Percentiles rank a stretch among this genome's conserved stretches.
These are phyloP conservation scores for Pyrenophora seminiperda DNA, from an alignment of 2,329 filamentous ascomycete genomes.

Conservation along the genomic window DNA sequence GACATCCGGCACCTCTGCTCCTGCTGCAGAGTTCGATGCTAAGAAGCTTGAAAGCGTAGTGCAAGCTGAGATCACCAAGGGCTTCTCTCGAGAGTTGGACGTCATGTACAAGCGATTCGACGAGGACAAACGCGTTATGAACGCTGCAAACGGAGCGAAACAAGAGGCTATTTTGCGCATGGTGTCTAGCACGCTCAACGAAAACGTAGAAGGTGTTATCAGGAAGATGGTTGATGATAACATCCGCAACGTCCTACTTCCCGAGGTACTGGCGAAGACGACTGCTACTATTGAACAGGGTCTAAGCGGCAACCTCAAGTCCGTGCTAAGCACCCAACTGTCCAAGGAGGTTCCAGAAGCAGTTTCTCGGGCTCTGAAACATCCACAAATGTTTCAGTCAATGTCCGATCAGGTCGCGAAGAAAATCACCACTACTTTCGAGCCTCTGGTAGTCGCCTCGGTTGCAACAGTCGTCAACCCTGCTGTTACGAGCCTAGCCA, in stretches of 20 bases:
- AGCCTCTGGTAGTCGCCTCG: conserved; percentile 68
- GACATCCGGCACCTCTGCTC: conserved; percentile 21
- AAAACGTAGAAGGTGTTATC: conserved; percentile 77
- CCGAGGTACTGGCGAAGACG: conserved; percentile 71
- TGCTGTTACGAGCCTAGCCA: conserved; percentile 69
- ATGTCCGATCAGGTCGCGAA: conserved; percentile 74
- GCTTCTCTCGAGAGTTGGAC: conserved; percentile 56
- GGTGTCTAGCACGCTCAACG: conserved; percentile 70
- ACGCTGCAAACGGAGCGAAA: conserved; percentile 66
- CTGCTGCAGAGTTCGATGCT: conserved; percentile 50
- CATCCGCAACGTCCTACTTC: conserved; percentile 76
- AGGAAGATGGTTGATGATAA: conserved; percentile 75
- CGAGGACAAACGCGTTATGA: conserved; percentile 70
- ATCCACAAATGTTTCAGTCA: conserved; percentile 71
- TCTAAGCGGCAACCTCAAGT: conserved; percentile 69
- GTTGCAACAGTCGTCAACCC: conserved; percentile 61
- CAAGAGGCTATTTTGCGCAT: conserved; percentile 72
- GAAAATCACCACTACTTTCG: conserved; percentile 69
- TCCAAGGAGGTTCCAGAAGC: conserved; percentile 75
- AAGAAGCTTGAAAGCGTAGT: conserved; percentile 59
- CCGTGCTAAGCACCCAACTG: conserved; percentile 68
- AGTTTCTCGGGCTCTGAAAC: conserved; percentile 71
- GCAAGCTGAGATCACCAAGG: conserved; percentile 56
- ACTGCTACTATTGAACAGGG: conserved; percentile 72
- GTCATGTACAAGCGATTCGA: conserved; percentile 65